phyloP scores from a whole-genome alignment of 371 early-diverging fungal genomes.

The Zychaea mexicana region DNA sequence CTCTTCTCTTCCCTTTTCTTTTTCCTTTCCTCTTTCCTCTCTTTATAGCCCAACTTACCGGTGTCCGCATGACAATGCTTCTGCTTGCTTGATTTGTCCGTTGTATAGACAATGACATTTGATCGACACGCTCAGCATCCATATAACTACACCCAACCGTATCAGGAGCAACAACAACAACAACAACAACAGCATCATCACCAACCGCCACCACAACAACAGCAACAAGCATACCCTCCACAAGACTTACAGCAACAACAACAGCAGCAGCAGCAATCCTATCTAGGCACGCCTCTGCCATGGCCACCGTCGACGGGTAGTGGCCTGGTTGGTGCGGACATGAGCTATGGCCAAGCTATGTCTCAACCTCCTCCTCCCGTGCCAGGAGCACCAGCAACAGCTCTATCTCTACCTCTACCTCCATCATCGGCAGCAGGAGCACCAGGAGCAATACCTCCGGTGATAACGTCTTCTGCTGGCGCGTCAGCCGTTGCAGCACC shows the following conservation, averaged over 20 bases:
- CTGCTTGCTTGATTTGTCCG: slow-evolving; percentile 1
- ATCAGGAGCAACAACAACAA: background rate
- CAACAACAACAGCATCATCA: background rate
- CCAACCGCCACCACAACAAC: background rate
- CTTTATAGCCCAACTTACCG: background rate
- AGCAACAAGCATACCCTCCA: background rate
- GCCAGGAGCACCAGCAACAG: too few species aligned
- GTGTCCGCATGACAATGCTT: slow-evolving; percentile 1
- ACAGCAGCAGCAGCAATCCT: slow-evolving; percentile 9
- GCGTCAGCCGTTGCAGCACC: background rate
- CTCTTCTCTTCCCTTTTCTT: slow-evolving; percentile 6
- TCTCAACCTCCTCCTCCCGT: too few species aligned
- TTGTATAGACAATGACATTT: slow-evolving; percentile 7
- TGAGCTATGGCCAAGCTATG: background rate
- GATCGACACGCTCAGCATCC: slow-evolving; percentile 1
- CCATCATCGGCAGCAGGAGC: too few species aligned
- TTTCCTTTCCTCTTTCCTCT: slow-evolving; percentile 1
- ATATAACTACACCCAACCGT: background rate
- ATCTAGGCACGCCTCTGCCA: background rate
- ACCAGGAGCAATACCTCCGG: too few species aligned
- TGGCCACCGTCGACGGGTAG: background rate
- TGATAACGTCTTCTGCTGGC: too few species aligned
- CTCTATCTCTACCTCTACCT: too few species aligned
- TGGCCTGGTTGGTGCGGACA: background rate
- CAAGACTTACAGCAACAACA: slow-evolving; percentile 5